Evolutionary conservation across 495 filamentous ascomycete species (phyloP), one percentile per base, ranked within the genome.

Genomic region (Penicillium psychrofluorescens): DNA sequence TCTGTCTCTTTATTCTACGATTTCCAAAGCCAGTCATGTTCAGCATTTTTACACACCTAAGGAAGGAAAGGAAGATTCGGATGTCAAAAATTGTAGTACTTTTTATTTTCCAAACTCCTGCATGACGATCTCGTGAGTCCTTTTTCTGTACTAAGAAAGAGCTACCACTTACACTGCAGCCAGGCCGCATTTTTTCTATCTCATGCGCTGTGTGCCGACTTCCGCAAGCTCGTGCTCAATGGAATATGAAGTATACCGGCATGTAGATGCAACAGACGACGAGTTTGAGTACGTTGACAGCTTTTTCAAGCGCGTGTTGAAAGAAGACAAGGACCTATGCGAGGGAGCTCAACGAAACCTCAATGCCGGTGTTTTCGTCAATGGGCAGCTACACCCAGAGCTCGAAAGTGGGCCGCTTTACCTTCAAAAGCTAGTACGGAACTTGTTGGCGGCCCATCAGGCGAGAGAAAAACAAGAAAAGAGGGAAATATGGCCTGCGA

Each of bases 221-320:
- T 56, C 54, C 6, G 51, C 69, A 1, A 59, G 45, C 30, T 65
- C 43, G 5, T 60, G 53, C 12, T 43, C 38, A 3, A 70, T 77
- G 54, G 44, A 63, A 31, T 74, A 75, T 50, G 66, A 77, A 43
- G 66, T 75, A 10, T 77, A 62, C 53, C 66, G 72, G 22, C 61
- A 71, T 61, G 71, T 68, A 49, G 48, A 59, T 36, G 50, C 66
- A 11, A 56, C 48, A 2, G 69, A 72, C 35, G 66, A 67, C 11
- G 61, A 73, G 5, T 75, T 76, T 45, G 45, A 68, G 5, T 35
- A 56, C 2, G 60, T 71, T 53, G 66, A 61, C 43, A n/a, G 60
- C 12, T 52, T 67, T 11, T 73, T 70, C 56, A 68, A 70, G 43
- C 64, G 59, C 6, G 58, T 75, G 36, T 56, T 71, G 60, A 52